phyloP scores from a whole-genome alignment of 495 filamentous ascomycete species.

The Mytilinidion resinicola region DNA sequence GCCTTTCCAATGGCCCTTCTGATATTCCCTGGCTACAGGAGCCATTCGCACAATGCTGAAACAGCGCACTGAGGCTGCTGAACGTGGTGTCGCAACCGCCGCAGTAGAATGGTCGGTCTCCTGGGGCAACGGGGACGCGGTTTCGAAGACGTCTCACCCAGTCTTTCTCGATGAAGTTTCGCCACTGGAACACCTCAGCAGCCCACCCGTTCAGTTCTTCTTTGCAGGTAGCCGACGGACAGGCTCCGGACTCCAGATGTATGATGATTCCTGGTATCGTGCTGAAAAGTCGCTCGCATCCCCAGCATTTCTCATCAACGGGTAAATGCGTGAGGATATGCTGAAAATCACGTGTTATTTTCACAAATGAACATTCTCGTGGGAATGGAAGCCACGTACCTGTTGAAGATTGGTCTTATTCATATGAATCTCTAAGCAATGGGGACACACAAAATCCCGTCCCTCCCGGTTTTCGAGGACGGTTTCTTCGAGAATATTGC shows the following conservation, averaged over 20 bases:
- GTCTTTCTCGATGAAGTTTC: neutral
- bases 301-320: neutral
- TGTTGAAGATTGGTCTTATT: slow-evolving; percentile 1
- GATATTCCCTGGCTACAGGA: neutral
- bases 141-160: neutral
- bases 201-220: slow-evolving; percentile 2
- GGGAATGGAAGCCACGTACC: neutral
- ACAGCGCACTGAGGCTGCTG: neutral
- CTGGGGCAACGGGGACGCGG: neutral
- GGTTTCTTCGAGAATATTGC: too few species aligned
- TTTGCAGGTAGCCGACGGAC: neutral
- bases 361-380: neutral
- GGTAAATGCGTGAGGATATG: slow-evolving; percentile 1
- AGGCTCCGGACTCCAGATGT: slow-evolving; percentile 9
- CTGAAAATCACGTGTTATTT: neutral
- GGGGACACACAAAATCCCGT: neutral
- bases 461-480: too few species aligned
- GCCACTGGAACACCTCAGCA: slow-evolving; percentile 6
- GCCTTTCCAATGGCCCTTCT: neutral
- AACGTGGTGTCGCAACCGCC: neutral
- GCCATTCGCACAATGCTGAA: slow-evolving; percentile 3
- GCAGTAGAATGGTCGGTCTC: neutral
- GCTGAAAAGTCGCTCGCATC: slow-evolving; percentile 1
- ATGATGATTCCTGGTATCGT: slow-evolving; percentile 9
- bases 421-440: neutral